Base-by-base conservation (phyloP, 352 stramenopile genomes). In the Phytophthora meadii region DNA sequence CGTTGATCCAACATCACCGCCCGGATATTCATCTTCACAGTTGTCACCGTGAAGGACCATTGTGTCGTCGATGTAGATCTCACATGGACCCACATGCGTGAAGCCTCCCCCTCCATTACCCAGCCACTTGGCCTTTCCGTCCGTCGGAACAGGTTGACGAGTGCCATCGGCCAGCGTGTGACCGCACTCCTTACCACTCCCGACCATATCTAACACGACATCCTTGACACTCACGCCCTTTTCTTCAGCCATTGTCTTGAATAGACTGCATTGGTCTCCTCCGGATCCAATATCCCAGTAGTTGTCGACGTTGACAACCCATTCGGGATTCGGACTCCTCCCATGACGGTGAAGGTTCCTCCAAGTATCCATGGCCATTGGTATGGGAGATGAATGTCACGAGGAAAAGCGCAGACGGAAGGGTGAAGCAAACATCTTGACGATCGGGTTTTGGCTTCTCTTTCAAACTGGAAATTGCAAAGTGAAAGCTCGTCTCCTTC, bases 11-110 rank as follows among this genome's bases (percentile, higher is more conserved):
- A 62, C 46, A n/a, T 47, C 47, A 39, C 65, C 70, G 11, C 66
- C 59, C 1, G 61, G 52, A 40, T 65, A 82, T 22, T 76, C 62
- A 28, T 65, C 47, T 32, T 79, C 73, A 27, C 76, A 85, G 52
- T 82, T 66, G 24, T 77, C 64, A 45, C 70, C 60, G n/a, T 63
- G 55, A 10, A 74, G 59, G 8, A 77, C 71, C 34, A 66, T 65
- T 8, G 51, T 79, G 57, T 77, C 57, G 42, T 81, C 76, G 39
- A 84, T 40, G 64, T 74, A 85, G 42, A 83, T 60, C 36, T 85
- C 74, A 22, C 74, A 85, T 9, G 77, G 74, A 12, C 71, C 59
- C 9, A 55, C 49, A 40, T 74, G 70, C 2, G 65, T 68, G 41
- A 81, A 76, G 11, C 69, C 69, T 30, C 70, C 67, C 25, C 56